Evolutionary conservation across 1,284 basidiomycete genomes (phyloP), one percentile per base, ranked within the genome.

Genomic region (Moesziomyces globuligerus): DNA sequence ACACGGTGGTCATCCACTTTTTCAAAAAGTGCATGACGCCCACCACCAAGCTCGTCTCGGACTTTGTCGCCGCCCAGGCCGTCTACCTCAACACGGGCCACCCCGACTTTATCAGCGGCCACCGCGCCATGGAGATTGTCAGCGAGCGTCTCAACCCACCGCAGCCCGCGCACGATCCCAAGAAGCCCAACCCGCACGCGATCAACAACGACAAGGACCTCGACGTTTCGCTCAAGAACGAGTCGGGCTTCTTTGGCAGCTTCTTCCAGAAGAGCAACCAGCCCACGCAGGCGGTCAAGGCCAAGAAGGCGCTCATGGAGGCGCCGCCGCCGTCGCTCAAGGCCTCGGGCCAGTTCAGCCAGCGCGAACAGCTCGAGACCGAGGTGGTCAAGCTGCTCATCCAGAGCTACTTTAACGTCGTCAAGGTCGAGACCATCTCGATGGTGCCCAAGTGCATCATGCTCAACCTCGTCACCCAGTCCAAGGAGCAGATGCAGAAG

Each of bases 51-150:
- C 98, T 98, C 82, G 92, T 95, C 5, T 91, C 93, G 75, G 94
- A 92, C 80, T 86, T 99, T 75, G 98, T 99, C 77, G 89, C 91
- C 69, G 98, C 98, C 48, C 94, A 99, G 84, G 93, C 93, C 1
- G 94, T 95, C 13, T 99, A 99, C 83, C 98, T 99, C 87, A 99
- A 98, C 84, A 97, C 94, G 50, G 96, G 95, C 82, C 93, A 96
- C 81, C 93, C 94, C 17, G 87, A 81, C 87, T 95, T 94, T 82
- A 89, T 93, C 82, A 92, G 89, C 69, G 96, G 95, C 34, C 95
- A 98, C 85, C 93, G 90, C 88, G 95, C 96, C 5, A 94, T 97
- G 89, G 85, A 91, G 4, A 88, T 97, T 58, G 91, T 98, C 26
- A 89, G 74, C 38, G 82, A 97, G 11, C 89, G 91, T 6, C 83